phyloP scores from a whole-genome alignment of 2,329 filamentous ascomycete species.

The Aspergillus sp. region DNA sequence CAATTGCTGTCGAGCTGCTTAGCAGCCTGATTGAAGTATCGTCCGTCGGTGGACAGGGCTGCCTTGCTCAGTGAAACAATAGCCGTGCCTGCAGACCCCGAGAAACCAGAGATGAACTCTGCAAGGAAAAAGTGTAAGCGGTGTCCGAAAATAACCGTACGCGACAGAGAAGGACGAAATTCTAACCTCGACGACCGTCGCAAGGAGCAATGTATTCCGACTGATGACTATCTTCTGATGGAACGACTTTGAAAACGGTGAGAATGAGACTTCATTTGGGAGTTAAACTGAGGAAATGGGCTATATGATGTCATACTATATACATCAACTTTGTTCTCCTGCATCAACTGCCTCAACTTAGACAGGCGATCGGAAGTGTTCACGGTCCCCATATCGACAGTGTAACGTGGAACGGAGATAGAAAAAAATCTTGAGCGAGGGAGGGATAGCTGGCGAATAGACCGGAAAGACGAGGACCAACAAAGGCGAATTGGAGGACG shows the following conservation, averaged over 20 bases:
- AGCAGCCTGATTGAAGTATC: constrained; percentile 95
- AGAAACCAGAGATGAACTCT: constrained; percentile 89
- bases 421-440: constrained; percentile 34
- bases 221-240: constrained; percentile 94
- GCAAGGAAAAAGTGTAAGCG: constrained; percentile 12
- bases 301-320: constrained; percentile 62
- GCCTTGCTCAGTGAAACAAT: constrained; percentile 83
- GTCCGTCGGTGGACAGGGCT: constrained; percentile 86
- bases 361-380: constrained; percentile 73
- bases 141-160: constrained; percentile 2
- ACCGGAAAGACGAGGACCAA: constrained; percentile 24
- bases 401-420: constrained; percentile 27
- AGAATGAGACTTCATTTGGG: constrained; percentile 24
- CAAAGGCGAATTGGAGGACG: constrained; percentile 23
- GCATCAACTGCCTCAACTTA: constrained; percentile 80
- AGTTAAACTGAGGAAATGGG: constrained; percentile 2
- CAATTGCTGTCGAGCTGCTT: constrained; percentile 91
- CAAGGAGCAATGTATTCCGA: constrained; percentile 98
- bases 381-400: constrained; percentile 67
- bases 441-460: constrained; percentile 17
- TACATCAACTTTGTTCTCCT: constrained; percentile 77
- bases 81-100: constrained; percentile 88
- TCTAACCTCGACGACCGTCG: constrained; percentile 72
- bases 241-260: constrained; percentile 63
- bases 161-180: constrained; percentile 3